Conservation (phyloP, 2,329 filamentous ascomycete species). For the Lasiodiplodia gonubiensis region DNA sequence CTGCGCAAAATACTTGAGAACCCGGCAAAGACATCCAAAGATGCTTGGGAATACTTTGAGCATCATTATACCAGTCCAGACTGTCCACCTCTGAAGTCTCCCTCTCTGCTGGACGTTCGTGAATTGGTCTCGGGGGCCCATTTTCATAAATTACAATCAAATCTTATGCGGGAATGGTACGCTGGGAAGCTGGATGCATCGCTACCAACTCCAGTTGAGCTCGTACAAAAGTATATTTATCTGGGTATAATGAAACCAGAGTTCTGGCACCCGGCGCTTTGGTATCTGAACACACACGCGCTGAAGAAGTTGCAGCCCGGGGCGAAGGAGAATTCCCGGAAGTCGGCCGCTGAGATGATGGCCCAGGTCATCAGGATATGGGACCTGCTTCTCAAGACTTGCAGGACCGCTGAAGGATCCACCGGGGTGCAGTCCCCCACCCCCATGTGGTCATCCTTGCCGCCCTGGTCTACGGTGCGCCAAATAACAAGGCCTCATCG, state of each 20-base stretch:
- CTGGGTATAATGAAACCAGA: constrained; percentile 36
- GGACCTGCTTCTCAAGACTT: constrained; percentile 2
- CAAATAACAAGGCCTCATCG: neutral
- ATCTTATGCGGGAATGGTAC: constrained; percentile 34
- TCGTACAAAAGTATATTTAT: constrained; percentile 40
- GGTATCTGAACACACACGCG: constrained; percentile 36
- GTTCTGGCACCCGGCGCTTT: constrained; percentile 36
- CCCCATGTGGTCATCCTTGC: constrained; percentile 14
- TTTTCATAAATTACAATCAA: constrained; percentile 35
- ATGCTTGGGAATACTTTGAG: constrained; percentile 40
- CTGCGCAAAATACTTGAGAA: constrained; percentile 3
- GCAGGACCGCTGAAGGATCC: neutral
- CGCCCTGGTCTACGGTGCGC: neutral
- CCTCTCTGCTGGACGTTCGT: constrained; percentile 33
- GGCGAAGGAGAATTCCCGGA: neutral
- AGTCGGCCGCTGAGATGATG: neutral
- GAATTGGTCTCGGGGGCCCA: constrained; percentile 34
- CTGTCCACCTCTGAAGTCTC: constrained; percentile 38
- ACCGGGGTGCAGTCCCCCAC: neutral
- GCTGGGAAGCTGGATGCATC: constrained; percentile 25
- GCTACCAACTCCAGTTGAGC: constrained; percentile 34
- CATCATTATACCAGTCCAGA: constrained; percentile 38
- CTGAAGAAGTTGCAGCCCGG: neutral
- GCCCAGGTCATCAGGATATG: neutral
- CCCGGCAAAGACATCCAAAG: neutral